Evolutionary conservation across 306 rosid species (phyloP), one percentile per base, ranked within the genome.

Genomic region (Sophora flavescens): DNA sequence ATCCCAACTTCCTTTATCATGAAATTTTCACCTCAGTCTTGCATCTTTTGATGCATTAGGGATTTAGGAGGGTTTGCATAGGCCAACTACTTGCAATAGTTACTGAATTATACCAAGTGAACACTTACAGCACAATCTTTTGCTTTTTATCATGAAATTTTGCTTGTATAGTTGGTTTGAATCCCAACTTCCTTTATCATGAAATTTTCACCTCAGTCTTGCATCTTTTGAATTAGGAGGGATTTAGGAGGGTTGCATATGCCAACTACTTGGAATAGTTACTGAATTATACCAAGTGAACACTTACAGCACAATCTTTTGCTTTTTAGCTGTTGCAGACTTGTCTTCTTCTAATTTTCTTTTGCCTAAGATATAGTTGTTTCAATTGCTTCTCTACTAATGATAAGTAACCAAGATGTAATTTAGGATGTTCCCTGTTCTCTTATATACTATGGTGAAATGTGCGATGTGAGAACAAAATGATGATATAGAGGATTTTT

Each of bases 401-500:
- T 68, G 53, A 60, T 75, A 48, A 58, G 72, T 16, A 28, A 59
- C 48, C 75, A 74, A 16, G 28, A 74, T 80, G 35, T 12, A 36
- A 66, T 74, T 16, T 51, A 42, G 78, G 58, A 56, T 63, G 51
- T 38, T 58, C 39, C 54, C 8, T 56, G 9, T 76, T 53, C 32
- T 77, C 56, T 67, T 63, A 63, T 65, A 70, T 44, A 56, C 36
- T 41, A 16, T 12, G 45, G 38, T 67, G 48, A 77, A 76, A 50
- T 32, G 3, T 18, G 48, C 44, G 16, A 42, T 33, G 54, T 51
- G 62, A 30, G 54, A 70, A 17, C 35, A 22, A 80, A 80, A 47
- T 59, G 80, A 73, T 63, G 44, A 57, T 56, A 32, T 36, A 16
- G 68, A 67, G 51, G 62, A 50, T 56, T 67, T 71, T 22, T 22